phyloP scores from a whole-genome alignment of 2,329 filamentous ascomycete species.

The Stagonosporopsis tanaceti region DNA sequence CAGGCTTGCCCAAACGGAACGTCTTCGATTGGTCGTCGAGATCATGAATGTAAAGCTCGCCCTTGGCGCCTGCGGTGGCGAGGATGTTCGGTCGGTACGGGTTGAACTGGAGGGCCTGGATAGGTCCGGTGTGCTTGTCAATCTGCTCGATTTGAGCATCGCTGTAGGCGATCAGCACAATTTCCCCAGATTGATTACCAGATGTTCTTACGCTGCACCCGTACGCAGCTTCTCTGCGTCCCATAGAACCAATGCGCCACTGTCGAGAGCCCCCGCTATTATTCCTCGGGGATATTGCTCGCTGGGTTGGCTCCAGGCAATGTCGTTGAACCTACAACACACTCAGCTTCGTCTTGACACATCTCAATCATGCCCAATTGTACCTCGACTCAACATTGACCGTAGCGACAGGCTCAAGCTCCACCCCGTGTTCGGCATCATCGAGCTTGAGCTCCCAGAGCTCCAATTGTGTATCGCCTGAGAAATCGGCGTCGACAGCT shows the following conservation, averaged over 20 bases:
- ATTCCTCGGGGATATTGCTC: constrained; percentile 83
- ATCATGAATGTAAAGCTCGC: constrained; percentile 95
- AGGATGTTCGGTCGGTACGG: constrained; percentile 88
- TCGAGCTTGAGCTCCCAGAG: constrained; percentile 93
- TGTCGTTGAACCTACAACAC: constrained; percentile 83
- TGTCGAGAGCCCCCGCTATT: constrained; percentile 94
- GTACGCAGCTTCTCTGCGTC: constrained; percentile 76
- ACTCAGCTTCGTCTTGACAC: constrained; percentile 29
- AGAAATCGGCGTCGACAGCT: constrained; percentile 96
- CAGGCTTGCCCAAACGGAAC: constrained; percentile 86
- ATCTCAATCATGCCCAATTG: neutral
- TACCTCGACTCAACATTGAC: constrained; percentile 91
- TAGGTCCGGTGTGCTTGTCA: constrained; percentile 87
- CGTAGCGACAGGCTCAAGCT: constrained; percentile 85
- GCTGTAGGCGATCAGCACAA: constrained; percentile 49
- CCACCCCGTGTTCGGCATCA: constrained; percentile 75
- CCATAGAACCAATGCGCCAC: constrained; percentile 92
- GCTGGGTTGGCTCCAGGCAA: constrained; percentile 88
- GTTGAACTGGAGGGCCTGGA: constrained; percentile 97
- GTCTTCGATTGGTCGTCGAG: constrained; percentile 88
- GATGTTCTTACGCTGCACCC: constrained; percentile 57
- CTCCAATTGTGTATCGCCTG: constrained; percentile 94
- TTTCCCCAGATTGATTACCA: constrained; percentile 54
- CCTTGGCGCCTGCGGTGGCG: constrained; percentile 91
- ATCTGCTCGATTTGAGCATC: constrained; percentile 87